These are phyloP conservation scores for Limonium bicolor DNA, from an alignment of 148 eudicot genomes.

Conservation along the genomic window DNA sequence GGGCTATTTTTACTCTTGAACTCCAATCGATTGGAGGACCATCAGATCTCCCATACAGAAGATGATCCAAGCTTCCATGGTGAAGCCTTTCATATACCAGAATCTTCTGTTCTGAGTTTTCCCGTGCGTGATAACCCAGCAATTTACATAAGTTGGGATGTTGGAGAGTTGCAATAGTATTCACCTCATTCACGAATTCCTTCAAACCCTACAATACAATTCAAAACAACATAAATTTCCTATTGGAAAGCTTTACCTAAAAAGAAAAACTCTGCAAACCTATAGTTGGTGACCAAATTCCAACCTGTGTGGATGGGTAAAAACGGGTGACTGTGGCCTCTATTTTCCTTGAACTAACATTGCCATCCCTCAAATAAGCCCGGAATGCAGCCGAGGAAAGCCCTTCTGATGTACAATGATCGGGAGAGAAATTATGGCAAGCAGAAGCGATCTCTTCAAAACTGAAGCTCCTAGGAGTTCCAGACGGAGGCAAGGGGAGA, in stretches of 20 bases:
- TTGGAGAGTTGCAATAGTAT: conserved; percentile 71
- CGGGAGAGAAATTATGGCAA: conserved; percentile 72
- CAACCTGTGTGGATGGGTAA: conserved; percentile 59
- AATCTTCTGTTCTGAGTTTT: conserved; percentile 64
- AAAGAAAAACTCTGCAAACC: background rate
- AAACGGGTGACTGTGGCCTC: conserved; percentile 79
- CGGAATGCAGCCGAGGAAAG: conserved; percentile 54
- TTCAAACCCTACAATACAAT: conserved; percentile 39
- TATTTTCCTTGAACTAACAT: conserved; percentile 27
- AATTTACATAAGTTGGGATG: conserved; percentile 80
- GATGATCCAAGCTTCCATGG: conserved; percentile 82
- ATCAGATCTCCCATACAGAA: conserved; percentile 54
- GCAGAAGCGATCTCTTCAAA: conserved; percentile 68
- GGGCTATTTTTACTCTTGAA: conserved; percentile 44
- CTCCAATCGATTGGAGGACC: conserved; percentile 73
- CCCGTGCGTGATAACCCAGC: conserved; percentile 86
- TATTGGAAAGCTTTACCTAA: background rate
- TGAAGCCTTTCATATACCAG: conserved; percentile 85
- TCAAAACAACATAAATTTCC: background rate
- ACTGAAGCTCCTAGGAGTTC: conserved; percentile 37
- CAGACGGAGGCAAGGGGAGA: conserved; percentile 52
- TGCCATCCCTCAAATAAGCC: conserved; percentile 59
- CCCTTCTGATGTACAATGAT: conserved; percentile 66
- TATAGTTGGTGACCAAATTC: background rate
- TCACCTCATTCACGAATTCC: conserved; percentile 74